A percentile compares a stretch with the other conserved stretches of the same genome.
phyloP scores from a whole-genome alignment of 106 monocot species.

The Dendrobium chrysotoxum region DNA sequence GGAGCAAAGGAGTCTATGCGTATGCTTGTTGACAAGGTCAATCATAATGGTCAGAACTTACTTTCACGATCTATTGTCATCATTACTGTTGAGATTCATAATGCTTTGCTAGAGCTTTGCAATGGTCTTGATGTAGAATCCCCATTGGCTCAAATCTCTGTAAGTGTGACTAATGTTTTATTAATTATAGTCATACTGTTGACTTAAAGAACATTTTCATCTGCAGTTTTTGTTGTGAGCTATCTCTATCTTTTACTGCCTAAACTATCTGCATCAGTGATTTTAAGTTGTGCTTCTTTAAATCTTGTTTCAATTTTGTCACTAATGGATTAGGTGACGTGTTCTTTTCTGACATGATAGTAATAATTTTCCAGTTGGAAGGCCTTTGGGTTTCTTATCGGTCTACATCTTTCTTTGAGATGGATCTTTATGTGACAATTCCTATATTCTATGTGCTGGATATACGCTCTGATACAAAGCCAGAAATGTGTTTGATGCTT shows the following conservation, averaged over 20 bases:
- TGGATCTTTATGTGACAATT: conserved; percentile 81
- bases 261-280: neutral
- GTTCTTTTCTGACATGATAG: neutral
- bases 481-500: conserved; percentile 96
- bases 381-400: conserved; percentile 91
- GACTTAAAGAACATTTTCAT: neutral
- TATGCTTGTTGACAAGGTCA: conserved; percentile 85
- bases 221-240: neutral
- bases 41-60: conserved; percentile 61
- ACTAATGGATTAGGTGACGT: neutral
- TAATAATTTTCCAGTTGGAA: conserved; percentile 54
- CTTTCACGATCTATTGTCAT: conserved; percentile 56
- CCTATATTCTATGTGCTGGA: conserved; percentile 82
- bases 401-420: conserved; percentile 67
- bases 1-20: conserved; percentile 73
- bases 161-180: conserved; percentile 25
- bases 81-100: conserved; percentile 53
- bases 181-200: neutral
- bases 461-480: conserved; percentile 79
- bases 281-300: neutral
- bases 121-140: conserved; percentile 73
- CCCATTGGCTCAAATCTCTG: conserved; percentile 78
- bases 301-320: neutral
- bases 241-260: neutral
- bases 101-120: conserved; percentile 73